Evolutionary conservation across 768 basidiomycete species (phyloP), one percentile per base, ranked within the genome.

Genomic region (Rhizopogon salebrosus): DNA sequence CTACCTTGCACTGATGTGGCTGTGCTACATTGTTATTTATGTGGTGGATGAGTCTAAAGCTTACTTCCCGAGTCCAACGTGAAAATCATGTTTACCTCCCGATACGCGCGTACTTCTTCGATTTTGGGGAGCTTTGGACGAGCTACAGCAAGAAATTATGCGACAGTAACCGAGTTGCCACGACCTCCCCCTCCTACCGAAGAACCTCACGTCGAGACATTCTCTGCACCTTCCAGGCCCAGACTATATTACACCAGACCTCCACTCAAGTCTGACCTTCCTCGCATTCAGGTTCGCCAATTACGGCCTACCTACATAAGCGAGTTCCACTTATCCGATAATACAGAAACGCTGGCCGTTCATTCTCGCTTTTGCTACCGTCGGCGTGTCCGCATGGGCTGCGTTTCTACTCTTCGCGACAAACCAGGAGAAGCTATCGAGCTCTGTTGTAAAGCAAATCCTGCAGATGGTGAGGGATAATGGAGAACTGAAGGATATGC

Each of bases 341-440:
- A 20, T 26, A 18, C 53, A 74, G 70, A 63, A 62, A 60, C 72
- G 68, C 60, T 89, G 87, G 87, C 86, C 87, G 0, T 61, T 75
- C 20, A 62, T 82, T 18, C 68, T 84, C 34, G 77, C 71, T 0
- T 67, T 80, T 39, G 71, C 75, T 16, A 69, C 71, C 0, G 53
- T 80, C 6, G 89, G 87, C 14, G 66, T 85, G 2, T 64, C 80
- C 1, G 80, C 76, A 6, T 90, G 89, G 89, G 79, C 70, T 3
- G 75, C 74, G 6, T 92, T 92, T 64, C 75, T 89, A 59, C 74
- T 77, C 26, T 83, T 80, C 54, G 84, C 82, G 9, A 83, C 82
- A 52, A 92, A 91, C 70, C 82, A 87, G 63, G 89, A 91, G 62
- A 85, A 83, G 59, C 74, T 90, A 26, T 82, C 87, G 23, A 85